Percentiles rank a stretch among this genome's conserved stretches.
Conservation (phyloP, 129 eudicot genomes). For the Saussurea involucrata region DNA sequence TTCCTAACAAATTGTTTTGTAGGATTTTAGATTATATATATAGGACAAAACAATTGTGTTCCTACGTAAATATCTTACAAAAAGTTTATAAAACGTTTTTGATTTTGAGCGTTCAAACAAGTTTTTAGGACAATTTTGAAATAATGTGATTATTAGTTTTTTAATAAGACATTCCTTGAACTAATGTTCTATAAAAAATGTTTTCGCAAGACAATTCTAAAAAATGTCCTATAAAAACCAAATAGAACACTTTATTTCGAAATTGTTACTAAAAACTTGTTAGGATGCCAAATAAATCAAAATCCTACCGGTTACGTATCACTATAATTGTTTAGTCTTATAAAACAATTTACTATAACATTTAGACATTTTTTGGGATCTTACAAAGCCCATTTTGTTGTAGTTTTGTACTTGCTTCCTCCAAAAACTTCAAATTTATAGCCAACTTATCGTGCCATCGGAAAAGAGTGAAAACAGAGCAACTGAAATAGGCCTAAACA, state of each 20-base stretch:
- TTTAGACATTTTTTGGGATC: neutral
- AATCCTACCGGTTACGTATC: neutral
- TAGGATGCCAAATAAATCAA: neutral
- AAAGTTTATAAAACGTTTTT: too few relatives aligned
- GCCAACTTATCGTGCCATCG: neutral
- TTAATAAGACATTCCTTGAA: neutral
- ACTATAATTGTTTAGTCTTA: neutral
- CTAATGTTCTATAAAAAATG: too few relatives aligned
- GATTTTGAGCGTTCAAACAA: too few relatives aligned
- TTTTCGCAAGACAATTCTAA: too few relatives aligned
- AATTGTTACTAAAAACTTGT: neutral
- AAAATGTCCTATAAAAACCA: neutral
- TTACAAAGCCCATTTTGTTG: neutral
- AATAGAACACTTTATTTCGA: neutral
- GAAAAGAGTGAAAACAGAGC: neutral
- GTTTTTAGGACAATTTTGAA: too few relatives aligned
- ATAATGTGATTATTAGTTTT: too few relatives aligned
- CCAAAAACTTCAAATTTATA: neutral
- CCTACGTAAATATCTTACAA: neutral
- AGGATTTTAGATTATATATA: neutral
- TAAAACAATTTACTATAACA: neutral
- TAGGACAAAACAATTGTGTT: neutral
- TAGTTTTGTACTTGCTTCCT: too few relatives aligned
- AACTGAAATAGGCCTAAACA: neutral
- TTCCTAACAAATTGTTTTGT: neutral